Percentiles rank a stretch among this genome's conserved stretches.
Conservation (phyloP, 257 asterid species). For the Thymus quinquecostatus region DNA sequence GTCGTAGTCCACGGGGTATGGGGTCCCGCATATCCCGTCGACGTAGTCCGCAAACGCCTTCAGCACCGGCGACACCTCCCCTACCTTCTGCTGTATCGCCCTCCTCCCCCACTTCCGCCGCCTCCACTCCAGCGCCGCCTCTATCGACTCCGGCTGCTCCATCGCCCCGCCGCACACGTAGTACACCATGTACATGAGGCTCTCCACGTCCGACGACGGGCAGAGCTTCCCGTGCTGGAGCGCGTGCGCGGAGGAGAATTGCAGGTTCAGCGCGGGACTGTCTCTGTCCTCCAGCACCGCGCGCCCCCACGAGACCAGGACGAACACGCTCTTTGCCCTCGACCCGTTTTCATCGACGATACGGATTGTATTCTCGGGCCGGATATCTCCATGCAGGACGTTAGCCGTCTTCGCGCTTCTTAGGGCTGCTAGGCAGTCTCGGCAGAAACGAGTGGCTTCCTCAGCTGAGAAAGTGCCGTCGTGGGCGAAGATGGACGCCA, state of each 20-base stretch:
- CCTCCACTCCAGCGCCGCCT: slow-evolving; percentile 78
- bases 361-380: slow-evolving; percentile 62
- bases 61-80: slow-evolving; percentile 67
- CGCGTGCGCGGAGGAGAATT: slow-evolving; percentile 70
- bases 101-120: slow-evolving; percentile 71
- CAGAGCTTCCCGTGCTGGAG: slow-evolving; percentile 84
- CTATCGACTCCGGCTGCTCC: slow-evolving; percentile 70
- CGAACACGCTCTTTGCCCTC: slow-evolving; percentile 36
- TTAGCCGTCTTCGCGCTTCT: slow-evolving; percentile 63
- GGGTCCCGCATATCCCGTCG: slow-evolving; percentile 74
- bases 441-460: slow-evolving; percentile 71
- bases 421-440: slow-evolving; percentile 70
- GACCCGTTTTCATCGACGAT: slow-evolving; percentile 36
- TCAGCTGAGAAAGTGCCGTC: slow-evolving; percentile 53
- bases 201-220: slow-evolving; percentile 80
- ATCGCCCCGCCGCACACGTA: slow-evolving; percentile 64
- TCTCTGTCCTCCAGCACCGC: slow-evolving; percentile 83
- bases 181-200: slow-evolving; percentile 65
- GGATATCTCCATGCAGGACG: slow-evolving; percentile 76
- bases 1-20: slow-evolving; percentile 75
- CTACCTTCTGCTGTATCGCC: slow-evolving; percentile 58
- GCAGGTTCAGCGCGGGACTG: slow-evolving; percentile 67
- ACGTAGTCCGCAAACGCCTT: slow-evolving; percentile 84
- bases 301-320: slow-evolving; percentile 76
- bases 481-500: slow-evolving; percentile 47